Base-by-base conservation (phyloP, 1,284 basidiomycete genomes). In the Cutaneotrichosporon mucoides region DNA sequence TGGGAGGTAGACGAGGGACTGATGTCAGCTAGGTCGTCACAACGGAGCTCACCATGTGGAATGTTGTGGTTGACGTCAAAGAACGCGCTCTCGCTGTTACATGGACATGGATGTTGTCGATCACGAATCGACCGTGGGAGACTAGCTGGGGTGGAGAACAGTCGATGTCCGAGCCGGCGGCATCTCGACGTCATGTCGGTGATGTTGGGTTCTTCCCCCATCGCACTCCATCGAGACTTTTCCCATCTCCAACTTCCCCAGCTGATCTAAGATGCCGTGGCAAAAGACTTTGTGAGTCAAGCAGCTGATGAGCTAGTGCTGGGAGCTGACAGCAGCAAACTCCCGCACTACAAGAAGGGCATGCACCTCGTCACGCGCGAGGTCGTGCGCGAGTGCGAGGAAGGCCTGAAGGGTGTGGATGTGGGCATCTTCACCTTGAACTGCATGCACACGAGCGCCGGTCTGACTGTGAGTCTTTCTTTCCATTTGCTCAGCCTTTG, bases 361-460 rank as follows among this genome's bases (percentile, higher is more conserved):
- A 91, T 90, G 70, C 88, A 96, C 79, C 83, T 96, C n/a, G 83
- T 97, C 46, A 94, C 92, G 6, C 82, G 87, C 49, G 88, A 92
- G 69, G 82, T 97, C 12, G 68, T 87, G 46, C 69, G 75, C 6
- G 85, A 92, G 53, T 87, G 94, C 64, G 79, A 83, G 60, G 83
- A 87, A 48, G 92, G 92, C 0, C 76, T 97, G 51, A 80, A 84
- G 63, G 83, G 82, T 47, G 84, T 89, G 15, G 81, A 89, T 79
- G 88, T 87, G 34, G 73, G 80, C 41, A 72, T 79, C 16, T 73
- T 81, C 54, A 79, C 75, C 45, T 68, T 81, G 38, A 78, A 78
- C 70, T 92, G 91, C 69, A 86, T 94, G 76, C 92, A 96, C 75
- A 96, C 92, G 2, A 91, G 89, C 49, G 90, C 90, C 34, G 92